Evolutionary conservation across 768 basidiomycete species (phyloP).

Genomic region (Roridomyces roridus): DNA sequence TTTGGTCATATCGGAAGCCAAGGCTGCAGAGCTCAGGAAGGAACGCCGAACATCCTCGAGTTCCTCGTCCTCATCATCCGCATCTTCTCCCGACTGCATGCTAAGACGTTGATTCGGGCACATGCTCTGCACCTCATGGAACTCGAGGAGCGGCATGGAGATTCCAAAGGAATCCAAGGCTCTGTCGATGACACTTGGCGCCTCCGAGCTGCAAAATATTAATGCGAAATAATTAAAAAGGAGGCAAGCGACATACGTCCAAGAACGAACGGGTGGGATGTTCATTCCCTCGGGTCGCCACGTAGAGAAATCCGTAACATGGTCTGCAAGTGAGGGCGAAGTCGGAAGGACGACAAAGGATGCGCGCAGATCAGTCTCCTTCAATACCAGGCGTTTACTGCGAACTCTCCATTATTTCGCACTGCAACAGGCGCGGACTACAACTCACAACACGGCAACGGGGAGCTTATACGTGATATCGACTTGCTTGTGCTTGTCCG

Average conservation of each 20-base stretch:
- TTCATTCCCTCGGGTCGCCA: conserved; percentile 18
- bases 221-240: neutral
- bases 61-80: neutral
- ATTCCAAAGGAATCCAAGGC: conserved; percentile 20
- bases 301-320: conserved; percentile 13
- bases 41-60: neutral
- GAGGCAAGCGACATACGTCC: conserved; percentile 11
- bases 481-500: conserved; percentile 8
- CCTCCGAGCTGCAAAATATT: conserved; percentile 17
- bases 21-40: too few relatives aligned
- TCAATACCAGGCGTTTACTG: conserved; percentile 5
- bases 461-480: conserved; percentile 10
- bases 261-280: conserved; percentile 10
- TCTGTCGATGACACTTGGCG: neutral
- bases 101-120: neutral
- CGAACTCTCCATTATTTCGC: neutral
- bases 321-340: conserved; percentile 15
- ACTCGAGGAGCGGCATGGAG: conserved; percentile 20
- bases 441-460: conserved; percentile 11
- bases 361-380: conserved; percentile 16
- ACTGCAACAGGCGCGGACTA: too few relatives aligned
- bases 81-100: neutral
- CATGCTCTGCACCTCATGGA: conserved; percentile 10
- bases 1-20: too few relatives aligned
- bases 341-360: conserved; percentile 20